These are phyloP conservation scores for Sporisorium sorghi DNA, from an alignment of 1,284 basidiomycete species.

Conservation along the genomic window DNA sequence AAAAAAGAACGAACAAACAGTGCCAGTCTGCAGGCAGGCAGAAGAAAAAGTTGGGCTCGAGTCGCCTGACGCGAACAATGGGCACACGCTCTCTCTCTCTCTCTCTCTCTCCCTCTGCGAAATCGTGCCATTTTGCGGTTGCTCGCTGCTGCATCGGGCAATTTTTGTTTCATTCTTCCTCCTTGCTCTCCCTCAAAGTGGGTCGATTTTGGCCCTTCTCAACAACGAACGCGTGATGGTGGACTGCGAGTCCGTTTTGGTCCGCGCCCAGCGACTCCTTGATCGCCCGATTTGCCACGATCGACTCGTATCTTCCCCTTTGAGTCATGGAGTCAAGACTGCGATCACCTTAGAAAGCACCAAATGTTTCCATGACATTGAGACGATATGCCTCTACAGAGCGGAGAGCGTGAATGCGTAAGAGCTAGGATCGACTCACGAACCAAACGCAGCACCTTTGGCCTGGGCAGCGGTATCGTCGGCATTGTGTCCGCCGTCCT, in stretches of 20 bases:
- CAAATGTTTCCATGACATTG: background rate
- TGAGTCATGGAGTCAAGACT: too few relatives aligned
- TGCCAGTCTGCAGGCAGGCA: background rate
- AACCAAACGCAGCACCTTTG: slow-evolving; percentile 39
- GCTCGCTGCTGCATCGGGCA: slow-evolving; percentile 6
- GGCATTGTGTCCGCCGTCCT: slow-evolving; percentile 60
- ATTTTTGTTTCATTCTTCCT: background rate
- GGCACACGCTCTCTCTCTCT: too few relatives aligned
- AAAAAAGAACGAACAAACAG: background rate
- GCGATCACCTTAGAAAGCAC: background rate
- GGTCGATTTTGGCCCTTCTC: slow-evolving; percentile 25
- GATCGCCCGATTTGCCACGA: background rate
- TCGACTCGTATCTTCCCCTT: too few relatives aligned
- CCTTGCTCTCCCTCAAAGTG: slow-evolving; percentile 7
- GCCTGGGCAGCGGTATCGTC: slow-evolving; percentile 57
- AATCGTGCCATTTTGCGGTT: background rate
- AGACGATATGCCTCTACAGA: too few relatives aligned
- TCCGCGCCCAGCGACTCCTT: background rate
- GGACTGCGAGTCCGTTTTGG: slow-evolving; percentile 4
- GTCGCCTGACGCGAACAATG: slow-evolving; percentile 8
- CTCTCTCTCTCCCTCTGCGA: background rate
- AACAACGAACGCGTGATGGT: too few relatives aligned
- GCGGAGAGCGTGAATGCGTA: too few relatives aligned
- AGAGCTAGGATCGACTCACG: too few relatives aligned
- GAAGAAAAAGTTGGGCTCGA: background rate